Evolutionary conservation across 495 filamentous ascomycete species (phyloP), one percentile per base, ranked within the genome.

Genomic region (Collariella sp.): DNA sequence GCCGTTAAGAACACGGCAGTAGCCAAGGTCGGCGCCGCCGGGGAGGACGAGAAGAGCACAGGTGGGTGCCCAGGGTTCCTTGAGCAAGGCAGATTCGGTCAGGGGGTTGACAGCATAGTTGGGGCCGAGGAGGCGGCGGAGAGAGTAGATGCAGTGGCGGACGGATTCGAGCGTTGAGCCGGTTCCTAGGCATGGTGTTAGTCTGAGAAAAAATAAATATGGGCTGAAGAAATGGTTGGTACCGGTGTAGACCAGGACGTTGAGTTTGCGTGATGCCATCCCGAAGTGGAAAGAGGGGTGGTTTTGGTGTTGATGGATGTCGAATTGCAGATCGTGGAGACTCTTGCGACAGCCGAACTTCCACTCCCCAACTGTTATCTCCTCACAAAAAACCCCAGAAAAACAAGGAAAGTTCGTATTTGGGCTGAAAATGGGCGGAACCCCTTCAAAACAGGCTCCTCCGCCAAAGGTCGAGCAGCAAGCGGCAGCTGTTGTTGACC

Each of bases 21-120:
- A 98, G 29, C 85, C 88, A 39, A 95, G 76, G 62, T 98, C 93
- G 16, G 89, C 93, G n/a, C 93, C 93, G 15, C 94, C 94, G 10
- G 93, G 93, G 47, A 98, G 81, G 5, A 98, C 90, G 12, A 98
- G 79, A 13, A 96, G 76, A 2, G 89, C 88, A 61, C 93, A 98
- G 0, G 89, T 82, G 12, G 85, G 74, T 0, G 80, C 80, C 93
- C 93, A 98, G 43, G 93, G 93, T 65, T 98, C 93, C 50, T 93
- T 90, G 52, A 95, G 71, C 40, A 98, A 76, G 60, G 82, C 83
- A 2, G 86, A 76, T 18, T 87, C 83, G 19, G 82, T 85, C 51
- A 97, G 79, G 39, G 89, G 82, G 65, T 87, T 89, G 55, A 98
- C 89, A 48, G 91, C 94, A 69, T 97, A 96, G 68, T 89, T 86